Conservation (phyloP, 2,329 filamentous ascomycete genomes). For the Blastomyces percursus region DNA sequence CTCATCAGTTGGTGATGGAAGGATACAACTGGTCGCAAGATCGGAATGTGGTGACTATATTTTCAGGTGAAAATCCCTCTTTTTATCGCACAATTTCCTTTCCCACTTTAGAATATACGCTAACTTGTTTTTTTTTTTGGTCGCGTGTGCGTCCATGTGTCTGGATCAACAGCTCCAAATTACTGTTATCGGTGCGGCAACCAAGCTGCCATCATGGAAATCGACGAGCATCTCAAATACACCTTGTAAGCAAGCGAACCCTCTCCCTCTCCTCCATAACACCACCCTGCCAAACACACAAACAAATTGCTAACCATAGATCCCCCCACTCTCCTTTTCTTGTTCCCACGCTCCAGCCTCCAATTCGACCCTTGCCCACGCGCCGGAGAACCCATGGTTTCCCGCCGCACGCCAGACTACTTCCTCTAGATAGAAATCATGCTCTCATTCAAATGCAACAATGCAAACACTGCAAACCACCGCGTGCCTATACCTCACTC, state of each 20-base stretch:
- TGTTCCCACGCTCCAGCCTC: constrained; percentile 50
- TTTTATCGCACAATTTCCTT: not conserved
- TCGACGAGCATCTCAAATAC: constrained; percentile 98
- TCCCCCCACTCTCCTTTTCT: constrained; percentile 7
- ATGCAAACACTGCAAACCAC: not conserved
- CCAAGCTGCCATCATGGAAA: constrained; percentile 99
- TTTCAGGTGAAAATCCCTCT: constrained; percentile 58
- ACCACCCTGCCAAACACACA: not conserved
- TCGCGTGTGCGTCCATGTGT: not conserved
- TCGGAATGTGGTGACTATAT: constrained; percentile 95
- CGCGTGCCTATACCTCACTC: not conserved
- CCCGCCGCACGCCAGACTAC: constrained; percentile 92
- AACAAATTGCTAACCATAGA: not conserved
- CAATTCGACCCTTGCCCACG: constrained; percentile 98
- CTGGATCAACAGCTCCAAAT: constrained; percentile 56
- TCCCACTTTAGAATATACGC: not conserved
- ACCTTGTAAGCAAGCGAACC: constrained; percentile 76
- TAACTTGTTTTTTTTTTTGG: not conserved
- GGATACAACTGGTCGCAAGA: constrained; percentile 99
- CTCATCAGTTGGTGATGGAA: constrained; percentile 98
- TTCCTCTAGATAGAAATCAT: constrained; percentile 59
- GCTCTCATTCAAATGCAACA: not conserved
- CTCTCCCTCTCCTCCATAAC: not conserved
- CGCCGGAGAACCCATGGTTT: constrained; percentile 97
- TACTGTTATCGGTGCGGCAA: constrained; percentile 99